These are phyloP conservation scores for Leccinum solheimii DNA, from an alignment of 1,284 basidiomycete genomes.

Conservation along the genomic window DNA sequence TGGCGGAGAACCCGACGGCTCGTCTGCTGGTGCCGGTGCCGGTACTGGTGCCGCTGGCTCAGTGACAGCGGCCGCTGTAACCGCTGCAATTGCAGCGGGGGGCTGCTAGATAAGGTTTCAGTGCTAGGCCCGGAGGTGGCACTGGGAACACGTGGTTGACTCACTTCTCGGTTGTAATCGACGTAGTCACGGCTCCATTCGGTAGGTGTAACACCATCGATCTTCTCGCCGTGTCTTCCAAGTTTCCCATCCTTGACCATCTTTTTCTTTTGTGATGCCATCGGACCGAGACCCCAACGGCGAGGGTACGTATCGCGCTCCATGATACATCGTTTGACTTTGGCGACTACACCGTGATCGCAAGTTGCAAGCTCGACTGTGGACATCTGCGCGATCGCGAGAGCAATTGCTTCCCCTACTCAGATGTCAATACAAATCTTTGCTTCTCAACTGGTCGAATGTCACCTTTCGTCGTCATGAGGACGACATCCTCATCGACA, in stretches of 20 bases:
- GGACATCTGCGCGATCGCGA: slow-evolving; percentile 98
- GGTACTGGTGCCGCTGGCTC: slow-evolving; percentile 16
- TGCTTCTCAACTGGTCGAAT: background rate
- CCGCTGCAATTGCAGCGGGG: slow-evolving; percentile 31
- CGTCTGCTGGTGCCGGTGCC: slow-evolving; percentile 26
- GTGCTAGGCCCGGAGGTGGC: slow-evolving; percentile 8
- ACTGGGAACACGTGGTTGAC: slow-evolving; percentile 14
- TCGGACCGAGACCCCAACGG: slow-evolving; percentile 96
- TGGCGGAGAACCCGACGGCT: slow-evolving; percentile 44
- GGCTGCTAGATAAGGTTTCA: slow-evolving; percentile 39
- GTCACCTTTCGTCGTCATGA: slow-evolving; percentile 98
- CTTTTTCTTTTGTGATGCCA: slow-evolving; percentile 98
- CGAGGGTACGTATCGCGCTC: slow-evolving; percentile 98
- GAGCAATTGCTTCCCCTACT: slow-evolving; percentile 91
- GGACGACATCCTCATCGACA: slow-evolving; percentile 94
- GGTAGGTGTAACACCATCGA: slow-evolving; percentile 87
- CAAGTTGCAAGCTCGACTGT: slow-evolving; percentile 98
- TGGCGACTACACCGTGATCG: slow-evolving; percentile 98
- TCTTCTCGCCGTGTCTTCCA: slow-evolving; percentile 93
- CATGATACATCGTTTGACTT: slow-evolving; percentile 99
- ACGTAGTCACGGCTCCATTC: slow-evolving; percentile 94
- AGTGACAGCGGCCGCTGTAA: slow-evolving; percentile 23
- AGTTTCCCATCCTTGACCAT: slow-evolving; percentile 95
- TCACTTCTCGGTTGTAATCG: slow-evolving; percentile 77
- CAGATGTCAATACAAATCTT: slow-evolving; percentile 12